phyloP scores from a whole-genome alignment of 2,329 filamentous ascomycete genomes.

The Fusarium papillatum region DNA sequence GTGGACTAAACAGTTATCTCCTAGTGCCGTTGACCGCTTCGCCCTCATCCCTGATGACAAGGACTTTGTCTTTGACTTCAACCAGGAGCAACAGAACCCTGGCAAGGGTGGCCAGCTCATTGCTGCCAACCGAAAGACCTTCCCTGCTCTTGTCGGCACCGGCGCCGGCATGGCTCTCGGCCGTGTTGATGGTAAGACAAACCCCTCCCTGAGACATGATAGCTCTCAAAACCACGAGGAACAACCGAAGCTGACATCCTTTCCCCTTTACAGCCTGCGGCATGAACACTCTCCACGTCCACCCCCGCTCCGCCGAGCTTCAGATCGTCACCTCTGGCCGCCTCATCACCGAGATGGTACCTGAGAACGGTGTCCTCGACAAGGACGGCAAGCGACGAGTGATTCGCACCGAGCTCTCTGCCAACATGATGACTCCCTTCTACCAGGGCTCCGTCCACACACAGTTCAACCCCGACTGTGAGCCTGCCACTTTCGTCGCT shows the following conservation, averaged over 20 bases:
- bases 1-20: conserved; percentile 23
- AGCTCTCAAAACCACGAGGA: background rate
- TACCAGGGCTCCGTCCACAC: conserved; percentile 68
- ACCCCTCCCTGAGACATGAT: background rate
- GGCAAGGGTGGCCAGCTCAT: conserved; percentile 61
- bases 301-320: conserved; percentile 67
- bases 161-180: conserved; percentile 65
- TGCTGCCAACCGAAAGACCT: conserved; percentile 67
- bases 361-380: conserved; percentile 63
- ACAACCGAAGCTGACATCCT: conserved; percentile 28
- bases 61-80: conserved; percentile 66
- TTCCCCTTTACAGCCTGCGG: conserved; percentile 57
- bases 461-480: conserved; percentile 69
- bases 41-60: conserved; percentile 57
- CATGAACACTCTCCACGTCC: conserved; percentile 70
- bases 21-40: conserved; percentile 58
- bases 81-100: conserved; percentile 40
- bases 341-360: conserved; percentile 65
- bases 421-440: conserved; percentile 66
- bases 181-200: conserved; percentile 56
- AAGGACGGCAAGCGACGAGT: conserved; percentile 54
- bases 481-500: conserved; percentile 63
- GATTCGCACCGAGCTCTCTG: conserved; percentile 56
- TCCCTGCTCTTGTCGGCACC: conserved; percentile 68
- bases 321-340: conserved; percentile 63